Evolutionary conservation across 2,329 filamentous ascomycete genomes (phyloP), one percentile per base, ranked within the genome.

Genomic region (Paracoccidioides brasiliensis): DNA sequence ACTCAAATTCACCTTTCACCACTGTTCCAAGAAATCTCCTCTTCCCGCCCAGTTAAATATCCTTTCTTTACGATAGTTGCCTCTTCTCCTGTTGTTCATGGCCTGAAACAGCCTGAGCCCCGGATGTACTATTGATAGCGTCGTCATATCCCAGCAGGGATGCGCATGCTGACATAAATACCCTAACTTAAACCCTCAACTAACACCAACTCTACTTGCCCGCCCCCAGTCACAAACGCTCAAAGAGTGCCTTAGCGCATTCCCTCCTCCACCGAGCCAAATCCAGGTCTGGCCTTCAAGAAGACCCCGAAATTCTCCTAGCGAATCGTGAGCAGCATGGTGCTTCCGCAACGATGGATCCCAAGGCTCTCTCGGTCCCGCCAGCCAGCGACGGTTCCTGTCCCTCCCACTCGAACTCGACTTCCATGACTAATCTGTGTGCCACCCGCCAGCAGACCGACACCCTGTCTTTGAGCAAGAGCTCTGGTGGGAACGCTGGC

Each of bases 211-310:
- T 14, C 40, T n/a, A 6, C 14, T 41, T 14, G 40, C 40, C 40
- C 14, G 40, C 9, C 59, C 55, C 55, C 61, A 72, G 70, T 58
- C 76, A 78, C 62, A 80, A 79, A 68, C 77, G 78, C 59, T 77
- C 74, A 57, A 79, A 77, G 64, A 78, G 77, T 59, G 69, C 74
- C 50, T 70, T 80, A 57, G 76, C 79, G 49, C 74, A 79, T 58
- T 76, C 78, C 38, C 67, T 81, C 28, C 70, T 81, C 51, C 74
- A 77, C 61, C 76, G 77, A 57, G 76, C 78, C 56, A 76, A 74
- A 57, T 74, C 72, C 59, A 77, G 73, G 58, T 66, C 70, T 35
- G 58, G 60, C 52, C 72, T 74, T 50, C 72, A 74, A 28, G 66
- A 62, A 53, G 62, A 67, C 61, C 59, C 68, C 60, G 59, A 66